These are phyloP conservation scores for Xylariaceae sp. DNA, from an alignment of 2,329 filamentous ascomycete species.

Conservation along the genomic window DNA sequence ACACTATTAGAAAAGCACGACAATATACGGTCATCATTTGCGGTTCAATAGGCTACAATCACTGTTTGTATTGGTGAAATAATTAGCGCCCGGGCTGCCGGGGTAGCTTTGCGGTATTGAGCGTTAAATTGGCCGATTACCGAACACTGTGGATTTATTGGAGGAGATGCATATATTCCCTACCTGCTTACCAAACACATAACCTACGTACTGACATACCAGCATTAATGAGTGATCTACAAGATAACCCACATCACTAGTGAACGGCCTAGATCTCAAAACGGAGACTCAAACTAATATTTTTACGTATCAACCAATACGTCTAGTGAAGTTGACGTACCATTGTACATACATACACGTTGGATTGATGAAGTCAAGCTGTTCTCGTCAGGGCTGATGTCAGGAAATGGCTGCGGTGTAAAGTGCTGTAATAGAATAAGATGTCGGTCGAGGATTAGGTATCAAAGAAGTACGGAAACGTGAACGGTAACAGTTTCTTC, in stretches of 20 bases:
- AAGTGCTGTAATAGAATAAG: background rate
- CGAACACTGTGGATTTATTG: background rate
- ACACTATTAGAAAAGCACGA: background rate
- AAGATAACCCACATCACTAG: background rate
- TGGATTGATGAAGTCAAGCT: background rate
- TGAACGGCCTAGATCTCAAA: background rate
- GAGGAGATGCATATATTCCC: background rate
- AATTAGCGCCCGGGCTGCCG: background rate
- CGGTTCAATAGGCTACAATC: no score
- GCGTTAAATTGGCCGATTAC: background rate
- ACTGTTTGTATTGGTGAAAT: no score
- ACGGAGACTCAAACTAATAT: background rate
- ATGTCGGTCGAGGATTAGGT: background rate
- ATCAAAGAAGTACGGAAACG: background rate
- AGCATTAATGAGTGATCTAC: background rate
- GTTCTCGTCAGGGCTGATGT: background rate
- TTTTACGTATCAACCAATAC: background rate
- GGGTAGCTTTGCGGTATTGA: background rate
- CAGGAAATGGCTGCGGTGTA: background rate
- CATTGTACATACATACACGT: background rate
- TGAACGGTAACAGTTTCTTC: constrained; percentile 3
- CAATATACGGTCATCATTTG: background rate
- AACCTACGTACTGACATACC: no score
- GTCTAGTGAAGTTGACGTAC: background rate
- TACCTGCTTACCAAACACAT: no score